Percentiles rank a stretch among this genome's conserved stretches.
Evolutionary conservation across 1,139 yeast genomes (phyloP).

Genomic region (Debaryomyces sp.): DNA sequence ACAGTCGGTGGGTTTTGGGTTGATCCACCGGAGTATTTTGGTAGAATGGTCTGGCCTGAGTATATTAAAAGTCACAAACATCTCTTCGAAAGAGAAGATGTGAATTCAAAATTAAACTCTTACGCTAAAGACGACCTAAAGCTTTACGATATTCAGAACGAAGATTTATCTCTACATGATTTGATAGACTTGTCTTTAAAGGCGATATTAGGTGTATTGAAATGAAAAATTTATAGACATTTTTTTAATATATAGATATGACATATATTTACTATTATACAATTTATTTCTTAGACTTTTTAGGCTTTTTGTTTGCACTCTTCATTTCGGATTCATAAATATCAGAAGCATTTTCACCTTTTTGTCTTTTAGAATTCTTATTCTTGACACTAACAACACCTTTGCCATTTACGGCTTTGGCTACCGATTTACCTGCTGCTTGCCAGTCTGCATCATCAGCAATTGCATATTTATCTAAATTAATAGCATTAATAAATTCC

Average conservation of each 20-base stretch:
- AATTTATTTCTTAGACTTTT: constrained; percentile 46
- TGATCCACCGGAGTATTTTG: constrained; percentile 92
- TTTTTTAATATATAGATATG: neutral
- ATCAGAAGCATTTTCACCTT: constrained; percentile 63
- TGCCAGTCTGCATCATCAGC: constrained; percentile 77
- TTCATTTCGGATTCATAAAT: constrained; percentile 83
- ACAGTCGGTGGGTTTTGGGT: constrained; percentile 88
- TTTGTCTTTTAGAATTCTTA: constrained; percentile 64
- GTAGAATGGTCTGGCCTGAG: constrained; percentile 85
- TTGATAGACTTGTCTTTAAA: constrained; percentile 28
- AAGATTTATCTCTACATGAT: constrained; percentile 23
- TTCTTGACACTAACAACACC: constrained; percentile 70
- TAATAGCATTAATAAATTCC: constrained; percentile 84
- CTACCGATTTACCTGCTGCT: constrained; percentile 53
- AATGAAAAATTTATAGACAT: neutral
- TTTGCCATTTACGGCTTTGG: constrained; percentile 59
- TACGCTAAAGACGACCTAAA: constrained; percentile 16
- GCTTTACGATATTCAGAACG: constrained; percentile 30
- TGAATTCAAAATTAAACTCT: constrained; percentile 26
- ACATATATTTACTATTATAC: constrained; percentile 1
- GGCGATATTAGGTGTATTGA: constrained; percentile 7
- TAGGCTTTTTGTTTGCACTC: constrained; percentile 49
- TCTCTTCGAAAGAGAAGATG: constrained; percentile 56
- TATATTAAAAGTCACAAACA: constrained; percentile 63
- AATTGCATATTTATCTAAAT: constrained; percentile 83